Base-by-base conservation (phyloP, 2,329 filamentous ascomycete genomes). In the Phaeophleospora eucalypticola region DNA sequence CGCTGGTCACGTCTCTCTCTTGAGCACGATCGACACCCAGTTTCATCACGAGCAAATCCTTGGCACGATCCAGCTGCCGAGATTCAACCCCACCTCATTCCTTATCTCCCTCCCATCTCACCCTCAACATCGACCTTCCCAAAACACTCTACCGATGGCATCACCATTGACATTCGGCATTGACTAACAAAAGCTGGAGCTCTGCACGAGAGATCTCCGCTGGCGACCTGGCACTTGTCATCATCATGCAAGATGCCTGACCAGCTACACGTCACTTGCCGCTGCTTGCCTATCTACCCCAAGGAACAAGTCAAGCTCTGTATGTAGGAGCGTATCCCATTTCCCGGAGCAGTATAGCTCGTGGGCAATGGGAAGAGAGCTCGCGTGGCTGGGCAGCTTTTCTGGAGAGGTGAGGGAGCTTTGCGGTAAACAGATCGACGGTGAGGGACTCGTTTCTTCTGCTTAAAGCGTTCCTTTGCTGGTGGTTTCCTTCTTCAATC, bases 211-310 rank as follows among this genome's bases (percentile, higher is more conserved):
- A 29, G 24, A 29, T 6, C 24, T 29, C 24, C 7, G 12, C 12
- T 7, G n/a, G n/a, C n/a, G n/a, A n/a, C n/a, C n/a, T n/a, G n/a
- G n/a, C n/a, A n/a, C n/a, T n/a, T n/a, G n/a, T n/a, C n/a, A n/a
- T n/a, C n/a, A n/a, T n/a, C n/a, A n/a, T n/a, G n/a, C n/a, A n/a
- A n/a, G n/a, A n/a, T n/a, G n/a, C n/a, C n/a, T n/a, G n/a, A n/a
- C n/a, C n/a, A n/a, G n/a, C n/a, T 18, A 36, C 35, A 53, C 48
- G 51, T 54, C 49, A 48, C 39, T 44, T 38, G 36, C 36, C 42
- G 40, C 15, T 32, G 36, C 19, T 35, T 48, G 57, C 57, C 52
- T 59, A 57, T 57, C 54, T 24, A 6, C 48, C 12, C 24, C 24
- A 29, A 52, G 43, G 48, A 47, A 45, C 48, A 46, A 52, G 52